Evolutionary conservation across 352 stramenopile genomes (phyloP).

Genomic region (Globisporangium lucens): DNA sequence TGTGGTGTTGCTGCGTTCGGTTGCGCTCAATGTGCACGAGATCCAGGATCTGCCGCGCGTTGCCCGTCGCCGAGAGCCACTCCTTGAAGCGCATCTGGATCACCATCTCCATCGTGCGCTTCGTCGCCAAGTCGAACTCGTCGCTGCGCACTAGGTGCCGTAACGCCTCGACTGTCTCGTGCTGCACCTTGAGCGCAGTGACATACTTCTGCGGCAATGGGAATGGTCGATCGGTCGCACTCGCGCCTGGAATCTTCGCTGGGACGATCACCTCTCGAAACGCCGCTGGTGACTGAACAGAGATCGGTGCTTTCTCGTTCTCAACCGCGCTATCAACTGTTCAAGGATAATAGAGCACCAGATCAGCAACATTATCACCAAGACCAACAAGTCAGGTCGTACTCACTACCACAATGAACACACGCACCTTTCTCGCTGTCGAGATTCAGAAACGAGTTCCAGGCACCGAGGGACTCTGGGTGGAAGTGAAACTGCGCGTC

Average conservation of each 20-base stretch:
- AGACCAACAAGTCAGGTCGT: neutral
- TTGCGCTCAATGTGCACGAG: conserved; percentile 77
- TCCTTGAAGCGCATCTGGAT: conserved; percentile 86
- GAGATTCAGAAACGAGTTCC: conserved; percentile 68
- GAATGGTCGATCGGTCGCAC: conserved; percentile 64
- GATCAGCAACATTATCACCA: neutral
- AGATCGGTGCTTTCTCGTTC: conserved; percentile 51
- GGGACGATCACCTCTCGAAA: conserved; percentile 73
- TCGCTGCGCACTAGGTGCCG: conserved; percentile 71
- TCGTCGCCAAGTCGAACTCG: conserved; percentile 76
- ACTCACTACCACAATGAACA: neutral
- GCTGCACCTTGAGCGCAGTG: conserved; percentile 54
- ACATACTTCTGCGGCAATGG: conserved; percentile 72
- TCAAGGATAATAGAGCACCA: neutral
- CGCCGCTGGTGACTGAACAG: conserved; percentile 49
- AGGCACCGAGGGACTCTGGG: conserved; percentile 48
- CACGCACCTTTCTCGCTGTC: conserved; percentile 57
- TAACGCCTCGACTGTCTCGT: conserved; percentile 74
- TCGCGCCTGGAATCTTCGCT: conserved; percentile 44
- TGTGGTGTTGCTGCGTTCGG: conserved; percentile 14
- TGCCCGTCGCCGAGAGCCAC: conserved; percentile 84
- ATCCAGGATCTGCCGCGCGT: conserved; percentile 87
- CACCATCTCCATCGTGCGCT: conserved; percentile 78
- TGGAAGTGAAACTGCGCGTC: conserved; percentile 43
- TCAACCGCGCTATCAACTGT: conserved; percentile 34